These are phyloP conservation scores for Blastobotrys terrestris DNA, from an alignment of 805 yeast species.

Conservation along the genomic window DNA sequence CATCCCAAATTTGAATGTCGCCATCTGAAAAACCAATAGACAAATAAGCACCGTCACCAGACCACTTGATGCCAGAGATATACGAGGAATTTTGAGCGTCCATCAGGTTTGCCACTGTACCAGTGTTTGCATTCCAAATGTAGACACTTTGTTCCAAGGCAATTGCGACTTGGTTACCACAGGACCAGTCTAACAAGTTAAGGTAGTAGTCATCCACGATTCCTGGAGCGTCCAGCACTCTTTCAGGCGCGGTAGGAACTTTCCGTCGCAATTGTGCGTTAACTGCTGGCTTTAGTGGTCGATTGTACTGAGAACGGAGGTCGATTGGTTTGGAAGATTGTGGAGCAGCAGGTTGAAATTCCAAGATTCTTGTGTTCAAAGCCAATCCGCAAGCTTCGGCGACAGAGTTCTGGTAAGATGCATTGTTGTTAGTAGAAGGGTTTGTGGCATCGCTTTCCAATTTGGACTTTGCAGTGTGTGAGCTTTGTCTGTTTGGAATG, in stretches of 20 bases:
- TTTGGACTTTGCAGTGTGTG: slow-evolving; percentile 42
- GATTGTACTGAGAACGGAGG: slow-evolving; percentile 31
- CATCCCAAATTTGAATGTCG: slow-evolving; percentile 87
- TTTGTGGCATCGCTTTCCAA: slow-evolving; percentile 8
- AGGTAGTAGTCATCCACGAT: slow-evolving; percentile 87
- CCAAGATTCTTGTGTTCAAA: slow-evolving; percentile 73
- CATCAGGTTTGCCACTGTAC: slow-evolving; percentile 63
- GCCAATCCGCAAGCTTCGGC: slow-evolving; percentile 93
- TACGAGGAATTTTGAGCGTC: slow-evolving; percentile 41
- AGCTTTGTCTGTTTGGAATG: slow-evolving; percentile 51
- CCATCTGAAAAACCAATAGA: slow-evolving; percentile 85
- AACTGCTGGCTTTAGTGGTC: slow-evolving; percentile 30
- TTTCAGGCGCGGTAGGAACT: slow-evolving; percentile 81
- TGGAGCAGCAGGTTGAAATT: slow-evolving; percentile 85
- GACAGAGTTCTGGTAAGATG: slow-evolving; percentile 62
- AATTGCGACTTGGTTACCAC: slow-evolving; percentile 73
- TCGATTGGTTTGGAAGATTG: slow-evolving; percentile 37
- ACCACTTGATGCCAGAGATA: slow-evolving; percentile 79
- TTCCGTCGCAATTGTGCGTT: slow-evolving; percentile 40
- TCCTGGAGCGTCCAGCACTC: slow-evolving; percentile 95
- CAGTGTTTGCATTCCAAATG: slow-evolving; percentile 86
- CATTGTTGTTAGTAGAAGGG: background rate
- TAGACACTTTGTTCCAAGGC: slow-evolving; percentile 81
- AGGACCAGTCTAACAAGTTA: slow-evolving; percentile 83
- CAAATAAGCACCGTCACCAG: slow-evolving; percentile 80